Evolutionary conservation across 1,139 yeast species (phyloP).

Genomic region (Zygosaccharomyces sapae): DNA sequence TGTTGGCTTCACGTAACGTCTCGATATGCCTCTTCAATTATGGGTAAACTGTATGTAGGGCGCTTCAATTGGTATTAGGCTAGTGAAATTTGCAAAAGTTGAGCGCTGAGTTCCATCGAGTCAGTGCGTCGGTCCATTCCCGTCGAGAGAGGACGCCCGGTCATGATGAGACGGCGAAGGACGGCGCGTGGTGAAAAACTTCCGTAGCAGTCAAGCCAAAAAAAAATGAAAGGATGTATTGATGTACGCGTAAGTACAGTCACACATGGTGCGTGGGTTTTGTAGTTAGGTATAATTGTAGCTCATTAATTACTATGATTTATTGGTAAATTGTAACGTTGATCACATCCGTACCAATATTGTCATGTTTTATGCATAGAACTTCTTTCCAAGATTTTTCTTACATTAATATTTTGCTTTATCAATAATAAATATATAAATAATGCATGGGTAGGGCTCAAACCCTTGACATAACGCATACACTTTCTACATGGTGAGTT

Average conservation of each 20-base stretch:
- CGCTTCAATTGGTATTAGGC: conserved; percentile 4
- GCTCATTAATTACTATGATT: too few species aligned
- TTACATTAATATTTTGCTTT: background rate
- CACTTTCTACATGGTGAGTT: conserved; percentile 95
- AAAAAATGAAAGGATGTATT: background rate
- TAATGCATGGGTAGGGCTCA: conserved; percentile 6
- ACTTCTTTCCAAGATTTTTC: background rate
- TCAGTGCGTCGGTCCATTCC: conserved; percentile 4
- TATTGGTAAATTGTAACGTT: too few species aligned
- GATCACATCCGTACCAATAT: background rate
- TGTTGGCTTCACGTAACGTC: conserved; percentile 10
- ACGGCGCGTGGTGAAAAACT: conserved; percentile 3
- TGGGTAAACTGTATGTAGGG: background rate
- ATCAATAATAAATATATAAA: background rate
- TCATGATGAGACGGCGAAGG: background rate
- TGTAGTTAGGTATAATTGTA: background rate
- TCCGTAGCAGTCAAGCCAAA: background rate
- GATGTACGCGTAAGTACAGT: conserved; percentile 3
- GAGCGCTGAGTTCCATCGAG: conserved; percentile 1
- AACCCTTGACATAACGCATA: conserved; percentile 63
- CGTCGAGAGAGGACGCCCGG: background rate
- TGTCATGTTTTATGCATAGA: background rate
- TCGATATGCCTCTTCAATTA: conserved; percentile 1
- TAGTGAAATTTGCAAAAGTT: conserved; percentile 6
- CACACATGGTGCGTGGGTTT: background rate